Conservation (phyloP, 441 rosid genomes). For the Eruca vesicaria region DNA sequence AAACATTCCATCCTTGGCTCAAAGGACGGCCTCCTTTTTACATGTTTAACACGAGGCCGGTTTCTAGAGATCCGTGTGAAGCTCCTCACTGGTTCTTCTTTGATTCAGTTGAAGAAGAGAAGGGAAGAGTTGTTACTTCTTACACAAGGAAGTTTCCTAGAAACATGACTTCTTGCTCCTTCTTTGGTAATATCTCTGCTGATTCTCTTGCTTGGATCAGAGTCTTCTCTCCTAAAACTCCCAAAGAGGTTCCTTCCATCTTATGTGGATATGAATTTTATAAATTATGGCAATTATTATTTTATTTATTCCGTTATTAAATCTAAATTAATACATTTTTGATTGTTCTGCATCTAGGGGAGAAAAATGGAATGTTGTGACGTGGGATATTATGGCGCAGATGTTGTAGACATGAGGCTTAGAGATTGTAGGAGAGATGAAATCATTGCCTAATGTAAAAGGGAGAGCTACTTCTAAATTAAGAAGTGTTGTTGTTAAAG, state of each 20-base stretch:
- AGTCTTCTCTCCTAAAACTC: slow-evolving; percentile 38
- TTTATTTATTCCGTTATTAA: background rate
- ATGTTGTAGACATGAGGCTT: slow-evolving; percentile 33
- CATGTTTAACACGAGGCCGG: slow-evolving; percentile 48
- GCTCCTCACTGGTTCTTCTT: slow-evolving; percentile 67
- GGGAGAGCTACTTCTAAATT: background rate
- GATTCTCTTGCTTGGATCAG: slow-evolving; percentile 34
- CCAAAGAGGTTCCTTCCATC: slow-evolving; percentile 37
- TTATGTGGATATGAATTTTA: background rate
- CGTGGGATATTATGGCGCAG: slow-evolving; percentile 30
- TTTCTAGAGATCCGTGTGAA: slow-evolving; percentile 43
- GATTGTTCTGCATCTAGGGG: slow-evolving; percentile 22
- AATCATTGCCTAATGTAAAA: slow-evolving; percentile 17
- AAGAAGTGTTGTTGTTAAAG: background rate
- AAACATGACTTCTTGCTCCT: slow-evolving; percentile 41
- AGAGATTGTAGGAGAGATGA: slow-evolving; percentile 45
- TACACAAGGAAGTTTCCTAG: slow-evolving; percentile 37
- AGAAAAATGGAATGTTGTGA: slow-evolving; percentile 56
- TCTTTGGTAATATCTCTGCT: slow-evolving; percentile 47
- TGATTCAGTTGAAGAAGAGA: slow-evolving; percentile 34
- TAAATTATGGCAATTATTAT: background rate
- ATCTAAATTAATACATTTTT: background rate
- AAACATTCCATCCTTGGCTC: slow-evolving; percentile 52
- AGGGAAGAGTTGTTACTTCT: slow-evolving; percentile 32
- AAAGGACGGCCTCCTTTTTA: slow-evolving; percentile 25